Evolutionary conservation across 2,329 filamentous ascomycete species (phyloP).

Genomic region (Epichloe gansuensis): DNA sequence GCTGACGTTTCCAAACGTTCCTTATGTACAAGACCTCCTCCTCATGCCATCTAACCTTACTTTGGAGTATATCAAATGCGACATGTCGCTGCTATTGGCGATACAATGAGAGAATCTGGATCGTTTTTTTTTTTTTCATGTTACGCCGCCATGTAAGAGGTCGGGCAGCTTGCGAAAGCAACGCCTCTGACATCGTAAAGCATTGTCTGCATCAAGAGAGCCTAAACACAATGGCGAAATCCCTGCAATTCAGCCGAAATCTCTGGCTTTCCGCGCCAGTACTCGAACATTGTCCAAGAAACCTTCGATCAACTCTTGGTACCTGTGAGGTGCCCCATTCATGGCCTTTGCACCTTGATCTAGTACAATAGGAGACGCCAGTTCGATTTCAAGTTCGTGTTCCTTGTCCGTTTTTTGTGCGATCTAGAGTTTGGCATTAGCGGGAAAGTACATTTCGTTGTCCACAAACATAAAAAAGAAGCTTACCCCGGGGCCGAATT

Average conservation of each 20-base stretch:
- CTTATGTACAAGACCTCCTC: not conserved
- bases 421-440: constrained; percentile 18
- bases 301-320: constrained; percentile 56
- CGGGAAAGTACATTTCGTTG: not conserved
- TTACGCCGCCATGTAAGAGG: not conserved
- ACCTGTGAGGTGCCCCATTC: constrained; percentile 42
- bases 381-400: constrained; percentile 72
- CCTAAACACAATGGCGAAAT: not conserved
- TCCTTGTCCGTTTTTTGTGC: constrained; percentile 43
- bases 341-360: constrained; percentile 51
- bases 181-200: not conserved
- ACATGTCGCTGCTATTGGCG: not conserved
- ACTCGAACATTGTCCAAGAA: constrained; percentile 63
- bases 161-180: not conserved
- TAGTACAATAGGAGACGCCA: constrained; percentile 50
- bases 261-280: constrained; percentile 34
- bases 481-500: constrained; percentile 24
- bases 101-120: not conserved
- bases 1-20: not conserved
- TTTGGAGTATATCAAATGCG: not conserved
- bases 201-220: not conserved
- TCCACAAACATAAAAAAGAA: not conserved
- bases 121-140: not conserved
- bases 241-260: constrained; percentile 13
- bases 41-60: not conserved